Evolutionary conservation across 164 flowering plant genomes (phyloP).

Genomic region (Sedum album): DNA sequence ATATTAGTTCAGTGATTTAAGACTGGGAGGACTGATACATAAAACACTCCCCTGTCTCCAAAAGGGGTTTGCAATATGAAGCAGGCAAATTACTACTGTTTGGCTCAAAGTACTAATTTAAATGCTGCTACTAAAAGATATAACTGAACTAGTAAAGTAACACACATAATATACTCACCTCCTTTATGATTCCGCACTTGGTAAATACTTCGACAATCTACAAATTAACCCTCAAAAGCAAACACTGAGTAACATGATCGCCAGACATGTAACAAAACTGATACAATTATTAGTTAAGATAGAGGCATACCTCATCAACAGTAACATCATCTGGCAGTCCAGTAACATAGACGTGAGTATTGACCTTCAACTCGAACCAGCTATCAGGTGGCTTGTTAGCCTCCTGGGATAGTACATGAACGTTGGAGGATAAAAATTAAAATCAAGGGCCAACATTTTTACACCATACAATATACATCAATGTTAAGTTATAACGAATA

Average conservation of each 20-base stretch:
- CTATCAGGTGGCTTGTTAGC: slow-evolving; percentile 92
- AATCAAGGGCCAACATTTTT: background rate
- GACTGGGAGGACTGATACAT: background rate
- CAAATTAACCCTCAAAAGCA: slow-evolving; percentile 10
- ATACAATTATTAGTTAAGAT: background rate
- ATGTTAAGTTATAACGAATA: background rate
- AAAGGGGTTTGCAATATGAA: background rate
- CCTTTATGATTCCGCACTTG: slow-evolving; percentile 93
- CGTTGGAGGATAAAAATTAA: background rate
- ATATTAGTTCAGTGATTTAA: background rate
- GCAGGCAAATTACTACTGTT: background rate
- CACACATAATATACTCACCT: slow-evolving; percentile 34
- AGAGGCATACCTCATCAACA: slow-evolving; percentile 63
- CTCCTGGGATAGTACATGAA: slow-evolving; percentile 51
- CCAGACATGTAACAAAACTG: background rate
- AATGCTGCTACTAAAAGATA: background rate
- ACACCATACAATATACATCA: background rate
- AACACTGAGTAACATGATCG: background rate
- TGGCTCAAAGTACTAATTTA: background rate
- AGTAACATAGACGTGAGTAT: slow-evolving; percentile 92
- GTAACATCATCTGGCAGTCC: slow-evolving; percentile 98
- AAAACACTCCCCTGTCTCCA: background rate
- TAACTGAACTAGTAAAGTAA: background rate
- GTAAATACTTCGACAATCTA: slow-evolving; percentile 92
- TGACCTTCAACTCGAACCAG: slow-evolving; percentile 96